phyloP scores from a whole-genome alignment of 768 basidiomycete species.

The Lyophyllum atratum region DNA sequence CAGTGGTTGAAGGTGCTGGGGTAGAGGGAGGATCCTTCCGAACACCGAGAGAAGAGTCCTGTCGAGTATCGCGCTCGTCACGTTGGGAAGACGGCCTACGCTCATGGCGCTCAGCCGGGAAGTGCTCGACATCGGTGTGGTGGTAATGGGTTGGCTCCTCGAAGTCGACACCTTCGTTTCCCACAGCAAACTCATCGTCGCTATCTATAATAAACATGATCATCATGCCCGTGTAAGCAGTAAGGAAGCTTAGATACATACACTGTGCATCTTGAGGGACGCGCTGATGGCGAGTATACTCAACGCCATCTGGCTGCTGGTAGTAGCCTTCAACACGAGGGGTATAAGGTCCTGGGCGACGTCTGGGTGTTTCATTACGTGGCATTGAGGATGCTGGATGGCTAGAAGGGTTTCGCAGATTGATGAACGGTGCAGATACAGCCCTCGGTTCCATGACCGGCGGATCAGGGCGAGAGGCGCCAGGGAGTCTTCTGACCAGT shows the following conservation, averaged over 20 bases:
- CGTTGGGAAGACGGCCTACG: background rate
- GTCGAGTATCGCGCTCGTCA: background rate
- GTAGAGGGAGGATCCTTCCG: constrained; percentile 1
- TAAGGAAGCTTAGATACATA: background rate
- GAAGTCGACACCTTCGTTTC: background rate
- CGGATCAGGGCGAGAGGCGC: too few species aligned
- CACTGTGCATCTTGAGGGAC: background rate
- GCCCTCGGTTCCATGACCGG: too few species aligned
- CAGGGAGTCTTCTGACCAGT: too few species aligned
- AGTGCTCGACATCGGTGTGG: background rate
- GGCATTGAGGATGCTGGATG: background rate
- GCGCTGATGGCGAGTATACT: background rate
- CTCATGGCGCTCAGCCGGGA: background rate
- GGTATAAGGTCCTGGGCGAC: background rate
- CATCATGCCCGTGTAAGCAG: too few species aligned
- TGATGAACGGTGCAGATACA: too few species aligned
- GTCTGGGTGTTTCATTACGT: background rate
- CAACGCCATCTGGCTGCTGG: background rate
- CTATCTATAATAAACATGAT: too few species aligned
- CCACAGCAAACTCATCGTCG: background rate
- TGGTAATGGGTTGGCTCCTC: background rate
- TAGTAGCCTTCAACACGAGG: background rate
- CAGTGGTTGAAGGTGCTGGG: background rate
- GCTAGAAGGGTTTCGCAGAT: background rate
- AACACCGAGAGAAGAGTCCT: background rate